phyloP scores from a whole-genome alignment of 208 protist species.

The Endotrypanum monterogeii region DNA sequence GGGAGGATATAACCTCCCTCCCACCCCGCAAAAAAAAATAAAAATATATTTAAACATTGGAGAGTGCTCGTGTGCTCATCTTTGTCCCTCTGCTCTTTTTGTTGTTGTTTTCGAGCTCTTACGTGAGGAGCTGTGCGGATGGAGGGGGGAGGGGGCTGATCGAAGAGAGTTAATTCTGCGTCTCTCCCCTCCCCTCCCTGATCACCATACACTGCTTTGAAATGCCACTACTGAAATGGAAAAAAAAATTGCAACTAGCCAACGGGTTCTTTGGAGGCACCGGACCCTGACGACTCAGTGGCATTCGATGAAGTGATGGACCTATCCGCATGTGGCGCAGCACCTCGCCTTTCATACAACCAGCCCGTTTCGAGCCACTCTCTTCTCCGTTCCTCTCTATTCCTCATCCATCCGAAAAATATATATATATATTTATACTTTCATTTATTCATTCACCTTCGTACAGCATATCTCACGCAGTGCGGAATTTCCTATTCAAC shows the following conservation, averaged over 20 bases:
- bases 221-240: neutral
- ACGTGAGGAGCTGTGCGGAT: neutral
- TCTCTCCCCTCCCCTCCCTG: neutral
- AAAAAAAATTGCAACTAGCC: neutral
- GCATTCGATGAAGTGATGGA: neutral
- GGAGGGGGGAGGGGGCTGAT: neutral
- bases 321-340: neutral
- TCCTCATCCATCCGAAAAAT: neutral
- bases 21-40: neutral
- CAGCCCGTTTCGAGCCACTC: neutral
- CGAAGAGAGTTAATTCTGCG: neutral
- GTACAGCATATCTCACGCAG: too few species aligned
- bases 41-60: too few species aligned
- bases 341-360: neutral
- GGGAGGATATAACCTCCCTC: neutral
- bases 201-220: neutral
- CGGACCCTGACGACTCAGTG: neutral
- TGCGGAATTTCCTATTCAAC: constrained; percentile 6
- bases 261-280: neutral
- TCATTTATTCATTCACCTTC: neutral
- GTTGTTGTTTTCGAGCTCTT: neutral
- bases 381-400: neutral
- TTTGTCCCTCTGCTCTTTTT: neutral
- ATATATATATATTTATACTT: neutral
- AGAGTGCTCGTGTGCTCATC: neutral